Conservation (phyloP, 177 flowering plant genomes). For the Vitis hybrid region DNA sequence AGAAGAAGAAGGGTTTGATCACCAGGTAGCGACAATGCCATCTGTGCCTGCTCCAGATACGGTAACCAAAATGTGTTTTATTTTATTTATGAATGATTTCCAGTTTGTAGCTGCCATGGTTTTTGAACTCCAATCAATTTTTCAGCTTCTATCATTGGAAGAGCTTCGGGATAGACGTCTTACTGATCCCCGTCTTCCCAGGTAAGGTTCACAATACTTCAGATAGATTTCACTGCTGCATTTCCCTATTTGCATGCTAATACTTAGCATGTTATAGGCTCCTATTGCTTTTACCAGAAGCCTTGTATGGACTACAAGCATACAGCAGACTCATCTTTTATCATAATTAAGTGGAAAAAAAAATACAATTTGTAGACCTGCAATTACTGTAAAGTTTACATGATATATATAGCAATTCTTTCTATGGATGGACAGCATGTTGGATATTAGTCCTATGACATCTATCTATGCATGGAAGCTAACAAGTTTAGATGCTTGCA, state of each 20-base stretch:
- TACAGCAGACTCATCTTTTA: too few relatives aligned
- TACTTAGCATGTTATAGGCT: not conserved
- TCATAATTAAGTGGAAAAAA: too few relatives aligned
- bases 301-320: too few relatives aligned
- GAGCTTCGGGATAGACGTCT: constrained; percentile 74
- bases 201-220: constrained; percentile 34
- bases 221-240: too few relatives aligned
- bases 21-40: constrained; percentile 76
- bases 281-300: too few relatives aligned
- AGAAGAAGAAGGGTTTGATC: constrained; percentile 75
- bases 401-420: too few relatives aligned
- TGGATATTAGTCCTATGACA: too few relatives aligned
- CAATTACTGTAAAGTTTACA: too few relatives aligned
- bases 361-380: too few relatives aligned
- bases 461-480: too few relatives aligned
- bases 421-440: too few relatives aligned
- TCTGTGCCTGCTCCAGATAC: constrained; percentile 73
- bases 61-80: constrained; percentile 33
- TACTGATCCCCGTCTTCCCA: constrained; percentile 81
- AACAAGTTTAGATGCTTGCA: too few relatives aligned
- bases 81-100: constrained; percentile 3
- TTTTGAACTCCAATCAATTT: constrained; percentile 10
- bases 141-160: constrained; percentile 84
- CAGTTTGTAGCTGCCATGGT: not conserved
- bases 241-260: not conserved